Base-by-base conservation (phyloP, 192 early-diverging fungal species). In the Rhizophagus prolifer region DNA sequence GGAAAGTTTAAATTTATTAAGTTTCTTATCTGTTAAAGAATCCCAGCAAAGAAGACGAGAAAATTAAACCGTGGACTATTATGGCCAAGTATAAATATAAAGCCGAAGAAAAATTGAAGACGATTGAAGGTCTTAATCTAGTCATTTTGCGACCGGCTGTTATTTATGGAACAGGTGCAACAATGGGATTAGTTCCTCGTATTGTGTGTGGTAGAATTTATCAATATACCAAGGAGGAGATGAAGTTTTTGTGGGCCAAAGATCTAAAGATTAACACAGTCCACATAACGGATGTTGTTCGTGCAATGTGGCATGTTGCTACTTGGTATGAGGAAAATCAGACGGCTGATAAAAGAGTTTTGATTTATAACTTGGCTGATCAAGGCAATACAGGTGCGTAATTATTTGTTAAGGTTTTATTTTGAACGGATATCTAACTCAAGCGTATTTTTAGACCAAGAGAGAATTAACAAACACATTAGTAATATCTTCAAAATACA, bases 161-260 rank as follows among this genome's bases (percentile, higher is more conserved):
- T 25, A 88, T 96, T 36, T 98, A 98, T 76, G 97, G 97, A 26
- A 83, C 90, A 1, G 91, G 90, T 23, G 96, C 96, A 74, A 83
- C 86, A 44, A 81, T 81, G 19, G 94, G 93, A 59, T 84, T 96
- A 90, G 96, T 95, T 38, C 95, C 97, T 38, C 93, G 96, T 75
- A 83, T 98, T 76, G 96, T 98, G 50, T 92, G 93, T 61, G 97
- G 95, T 68, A 92, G 94, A 60, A 91, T 98, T 16, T 97, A 97
- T 82, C 81, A 92, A 59, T 88, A 90, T 30, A 76, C 91, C 30
- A 86, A 90, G 46, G 92, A 96, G 80, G 90, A 93, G 76, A 98
- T 98, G 97, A 93, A 93, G 38, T 88, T 96, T 58, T 83, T 98
- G 59, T 98, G 97, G 97, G 94, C 92, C 38, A 93, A 94, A 75